Evolutionary conservation across 768 basidiomycete genomes (phyloP).

Genomic region (Collybia nuda): DNA sequence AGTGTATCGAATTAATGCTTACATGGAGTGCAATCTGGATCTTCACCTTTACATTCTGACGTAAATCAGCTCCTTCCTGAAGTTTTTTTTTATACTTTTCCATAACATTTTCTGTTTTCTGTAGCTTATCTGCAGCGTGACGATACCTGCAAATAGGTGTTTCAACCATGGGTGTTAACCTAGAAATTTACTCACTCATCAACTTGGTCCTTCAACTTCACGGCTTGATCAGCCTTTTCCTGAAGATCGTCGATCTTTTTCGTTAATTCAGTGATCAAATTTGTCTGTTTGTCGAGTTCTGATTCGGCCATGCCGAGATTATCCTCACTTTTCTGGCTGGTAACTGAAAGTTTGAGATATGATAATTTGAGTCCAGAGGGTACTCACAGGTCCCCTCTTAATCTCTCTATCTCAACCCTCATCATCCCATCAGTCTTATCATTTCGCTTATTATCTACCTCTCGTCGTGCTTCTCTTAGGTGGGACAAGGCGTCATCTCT

Average conservation of each 20-base stretch:
- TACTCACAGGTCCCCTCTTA: slow-evolving; percentile 83
- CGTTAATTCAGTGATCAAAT: slow-evolving; percentile 67
- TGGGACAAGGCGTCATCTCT: slow-evolving; percentile 73
- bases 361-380: background rate
- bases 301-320: slow-evolving; percentile 80
- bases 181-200: slow-evolving; percentile 70
- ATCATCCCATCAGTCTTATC: slow-evolving; percentile 78
- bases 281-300: slow-evolving; percentile 80
- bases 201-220: slow-evolving; percentile 84
- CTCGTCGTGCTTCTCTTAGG: slow-evolving; percentile 57
- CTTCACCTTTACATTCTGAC: slow-evolving; percentile 79
- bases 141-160: slow-evolving; percentile 58
- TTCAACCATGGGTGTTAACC: background rate
- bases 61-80: slow-evolving; percentile 88
- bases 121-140: slow-evolving; percentile 87
- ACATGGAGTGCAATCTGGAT: slow-evolving; percentile 10
- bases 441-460: slow-evolving; percentile 58
- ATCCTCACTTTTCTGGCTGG: slow-evolving; percentile 92
- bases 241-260: slow-evolving; percentile 83
- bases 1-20: background rate
- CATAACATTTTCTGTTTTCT: slow-evolving; percentile 96
- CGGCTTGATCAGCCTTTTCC: slow-evolving; percentile 72
- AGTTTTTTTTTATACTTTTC: slow-evolving; percentile 99
- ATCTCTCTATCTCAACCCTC: slow-evolving; percentile 78
- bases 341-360: slow-evolving; percentile 26